phyloP scores from a whole-genome alignment of 495 filamentous ascomycete genomes.

The Daldinia decipiens region DNA sequence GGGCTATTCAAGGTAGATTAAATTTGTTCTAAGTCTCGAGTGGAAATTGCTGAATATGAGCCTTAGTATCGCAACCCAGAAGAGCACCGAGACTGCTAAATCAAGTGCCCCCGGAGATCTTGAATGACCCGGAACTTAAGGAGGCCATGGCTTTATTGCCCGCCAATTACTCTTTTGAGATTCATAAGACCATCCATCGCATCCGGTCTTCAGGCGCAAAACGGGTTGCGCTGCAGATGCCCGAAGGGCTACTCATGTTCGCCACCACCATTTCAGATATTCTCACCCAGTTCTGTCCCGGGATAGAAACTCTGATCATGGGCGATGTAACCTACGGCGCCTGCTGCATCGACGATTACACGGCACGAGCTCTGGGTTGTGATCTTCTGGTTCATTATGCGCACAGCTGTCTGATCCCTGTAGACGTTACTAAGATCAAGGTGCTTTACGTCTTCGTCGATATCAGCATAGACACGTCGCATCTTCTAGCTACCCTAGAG shows the following conservation, averaged over 20 bases:
- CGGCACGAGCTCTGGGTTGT: constrained; percentile 90
- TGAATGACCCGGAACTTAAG: constrained; percentile 87
- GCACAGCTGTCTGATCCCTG: constrained; percentile 94
- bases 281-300: constrained; percentile 91
- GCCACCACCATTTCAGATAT: constrained; percentile 99
- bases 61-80: constrained; percentile 66
- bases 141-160: constrained; percentile 88
- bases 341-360: constrained; percentile 99
- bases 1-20: constrained; percentile 67
- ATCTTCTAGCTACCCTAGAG: constrained; percentile 86
- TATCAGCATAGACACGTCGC: constrained; percentile 90
- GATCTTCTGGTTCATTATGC: constrained; percentile 97
- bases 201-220: constrained; percentile 81
- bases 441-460: constrained; percentile 98
- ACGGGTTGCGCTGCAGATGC: constrained; percentile 92
- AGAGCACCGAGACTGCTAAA: constrained; percentile 81
- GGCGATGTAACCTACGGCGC: constrained; percentile 99
- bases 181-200: constrained; percentile 96
- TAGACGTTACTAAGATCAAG: constrained; percentile 93
- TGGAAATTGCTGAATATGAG: constrained; percentile 18
- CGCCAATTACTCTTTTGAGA: constrained; percentile 96
- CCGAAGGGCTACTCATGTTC: constrained; percentile 93
- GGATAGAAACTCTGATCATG: constrained; percentile 94
- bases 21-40: constrained; percentile 9
- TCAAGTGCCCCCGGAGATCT: constrained; percentile 87